Base-by-base conservation (phyloP, 192 early-diverging fungal genomes). In the Dimargaris cristalligena region DNA sequence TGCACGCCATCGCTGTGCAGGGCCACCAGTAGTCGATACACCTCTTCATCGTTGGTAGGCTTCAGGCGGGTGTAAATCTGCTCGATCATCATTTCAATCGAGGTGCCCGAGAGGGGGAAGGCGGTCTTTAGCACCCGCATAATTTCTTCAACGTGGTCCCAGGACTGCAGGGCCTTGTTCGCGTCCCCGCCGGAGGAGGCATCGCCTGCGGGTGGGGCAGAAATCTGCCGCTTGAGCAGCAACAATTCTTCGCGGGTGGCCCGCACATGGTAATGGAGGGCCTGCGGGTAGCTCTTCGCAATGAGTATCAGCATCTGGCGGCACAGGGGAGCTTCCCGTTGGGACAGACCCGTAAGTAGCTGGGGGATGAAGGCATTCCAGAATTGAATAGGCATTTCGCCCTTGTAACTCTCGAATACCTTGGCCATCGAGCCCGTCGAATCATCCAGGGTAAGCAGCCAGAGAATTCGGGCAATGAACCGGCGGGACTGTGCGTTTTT, bases 311-410 rank as follows among this genome's bases (percentile, higher is more conserved):
- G 68, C 52, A 97, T 87, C 45, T 78, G 75, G 44, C 77, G 77
- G 23, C 63, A 65, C 35, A 75, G 73, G 38, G 58, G 60, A 29
- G 88, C 83, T 64, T 97, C 94, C 50, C 82, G 85, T 65, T 82
- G 79, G 10, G 79, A 70, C 22, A 99, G 74, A 0, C 84, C 81
- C 1, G 80, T 67, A 30, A 99, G 73, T 16, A 99, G 76, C 67
- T 99, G 93, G 3, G 97, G 94, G 52, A 99, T 93, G 62, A 96
- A 95, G 0, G 89, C 92, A 58, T 93, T 91, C 97, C 97, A 99
- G 74, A 94, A 92, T 94, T 91, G 96, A 14, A 87, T 77, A 18
- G 90, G 89, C 58, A 84, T 77, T 31, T 97, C 96, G 25, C 84
- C 82, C 61, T 93, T 94, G 78, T 88, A 94, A 1, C 77, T 77